phyloP scores from a whole-genome alignment of 768 basidiomycete genomes.

The Podaxis pistillaris region DNA sequence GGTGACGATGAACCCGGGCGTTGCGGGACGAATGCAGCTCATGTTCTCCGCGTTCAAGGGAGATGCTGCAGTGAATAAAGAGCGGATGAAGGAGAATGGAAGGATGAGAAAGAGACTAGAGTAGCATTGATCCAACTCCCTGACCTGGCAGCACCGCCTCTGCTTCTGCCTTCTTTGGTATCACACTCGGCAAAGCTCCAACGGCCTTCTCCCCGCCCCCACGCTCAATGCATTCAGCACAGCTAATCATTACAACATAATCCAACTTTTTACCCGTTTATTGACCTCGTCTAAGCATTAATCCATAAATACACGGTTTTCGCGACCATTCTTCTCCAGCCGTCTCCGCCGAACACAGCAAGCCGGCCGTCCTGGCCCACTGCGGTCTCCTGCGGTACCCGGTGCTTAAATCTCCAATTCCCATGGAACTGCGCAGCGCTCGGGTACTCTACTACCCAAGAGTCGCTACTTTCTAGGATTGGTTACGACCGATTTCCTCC shows the following conservation, averaged over 20 bases:
- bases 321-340: background rate
- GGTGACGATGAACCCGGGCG: conserved; percentile 85
- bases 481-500: background rate
- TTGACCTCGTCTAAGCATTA: background rate
- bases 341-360: background rate
- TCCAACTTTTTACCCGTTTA: no score
- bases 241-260: background rate
- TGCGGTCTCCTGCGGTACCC: background rate
- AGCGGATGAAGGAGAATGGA: background rate
- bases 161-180: background rate
- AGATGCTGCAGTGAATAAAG: background rate
- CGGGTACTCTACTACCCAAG: background rate
- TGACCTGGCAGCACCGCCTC: conserved; percentile 8
- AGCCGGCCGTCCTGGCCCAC: background rate
- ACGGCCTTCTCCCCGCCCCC: background rate
- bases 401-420: background rate
- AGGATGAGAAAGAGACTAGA: background rate
- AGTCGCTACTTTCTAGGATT: background rate
- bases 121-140: background rate
- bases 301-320: background rate
- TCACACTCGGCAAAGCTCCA: background rate
- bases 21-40: conserved; percentile 77
- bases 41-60: conserved; percentile 29
- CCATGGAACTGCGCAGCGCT: background rate
- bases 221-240: background rate